Evolutionary conservation across 257 asterid species (phyloP), one percentile per base, ranked within the genome.

Genomic region (Marsdenia floribunda): DNA sequence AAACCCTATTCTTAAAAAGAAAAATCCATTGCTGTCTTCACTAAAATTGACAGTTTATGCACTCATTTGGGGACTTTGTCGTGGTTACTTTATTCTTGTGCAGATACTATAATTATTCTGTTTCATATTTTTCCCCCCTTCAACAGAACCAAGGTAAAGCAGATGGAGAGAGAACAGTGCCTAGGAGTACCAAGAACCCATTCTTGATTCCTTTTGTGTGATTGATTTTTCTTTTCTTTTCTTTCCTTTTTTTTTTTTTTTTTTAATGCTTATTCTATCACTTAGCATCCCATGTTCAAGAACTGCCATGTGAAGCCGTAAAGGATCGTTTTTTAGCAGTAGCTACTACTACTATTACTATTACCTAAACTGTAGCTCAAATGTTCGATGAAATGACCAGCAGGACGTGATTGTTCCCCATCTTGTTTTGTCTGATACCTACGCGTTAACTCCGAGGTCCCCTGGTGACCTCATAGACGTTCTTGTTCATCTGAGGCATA

Each of bases 91-190:
- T 78, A 49, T 58, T 15, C 73, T 70, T 70, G 66, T 75, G 44
- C 77, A 76, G 71, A 55, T 35, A 66, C 65, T 19, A 11, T 50
- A 59, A 75, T 72, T 76, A 75, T 72, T 75, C 70, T 61, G 73
- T 67, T 61, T 54, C 76, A 53, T 58, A 58, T 53, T 81, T 81
- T 73, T 18, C 77, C 46, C 22, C 75, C 46, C 60, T 35, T 63
- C 79, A 70, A 73, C 79, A 50, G 49, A 68, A 65, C 68, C 75
- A 65, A 74, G 63, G 64, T 60, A 73, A 71, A 77, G 42, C 58
- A 44, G 52, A 52, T 65, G 50, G 49, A 15, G 60, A 12, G 22
- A 42, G 22, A 67, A 61, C n/a, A 53, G 47, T 46, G 68, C 80
- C 11, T 66, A 12, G 67, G 52, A 52, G 50, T 73, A 40, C 42